Percentiles rank a stretch among this genome's conserved stretches.
These are phyloP conservation scores for Triticum urartu DNA, from an alignment of 176 grass and related monocot genomes.

Conservation along the genomic window DNA sequence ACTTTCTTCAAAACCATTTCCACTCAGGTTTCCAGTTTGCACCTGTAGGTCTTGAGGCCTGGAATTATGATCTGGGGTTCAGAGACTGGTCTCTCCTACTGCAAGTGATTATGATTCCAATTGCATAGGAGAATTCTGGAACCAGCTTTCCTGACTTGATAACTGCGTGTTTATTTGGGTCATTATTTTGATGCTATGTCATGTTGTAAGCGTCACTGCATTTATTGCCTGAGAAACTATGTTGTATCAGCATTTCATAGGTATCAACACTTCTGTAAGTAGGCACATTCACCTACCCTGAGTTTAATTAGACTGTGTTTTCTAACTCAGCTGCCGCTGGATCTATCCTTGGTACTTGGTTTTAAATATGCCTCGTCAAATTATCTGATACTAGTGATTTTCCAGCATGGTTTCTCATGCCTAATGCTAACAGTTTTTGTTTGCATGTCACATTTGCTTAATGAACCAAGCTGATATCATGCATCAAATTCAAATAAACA, in stretches of 20 bases:
- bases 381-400: neutral
- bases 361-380: neutral
- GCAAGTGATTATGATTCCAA: conserved; percentile 3
- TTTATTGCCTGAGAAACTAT: neutral
- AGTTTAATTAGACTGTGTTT: neutral
- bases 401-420: neutral
- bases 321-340: neutral
- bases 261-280: neutral
- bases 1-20: neutral
- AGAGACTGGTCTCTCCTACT: neutral
- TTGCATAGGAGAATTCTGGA: conserved; percentile 1
- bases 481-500: neutral
- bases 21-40: neutral
- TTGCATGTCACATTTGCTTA: neutral
- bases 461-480: neutral
- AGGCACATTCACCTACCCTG: neutral
- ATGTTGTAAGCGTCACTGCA: neutral
- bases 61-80: neutral
- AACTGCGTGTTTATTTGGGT: neutral
- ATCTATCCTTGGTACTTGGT: neutral
- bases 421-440: neutral
- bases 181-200: conserved; percentile 8
- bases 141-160: neutral
- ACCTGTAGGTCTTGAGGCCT: neutral
- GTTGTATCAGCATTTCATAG: neutral